These are phyloP conservation scores for Pyrus betulifolia DNA, from an alignment of 306 rosid species.

Conservation along the genomic window DNA sequence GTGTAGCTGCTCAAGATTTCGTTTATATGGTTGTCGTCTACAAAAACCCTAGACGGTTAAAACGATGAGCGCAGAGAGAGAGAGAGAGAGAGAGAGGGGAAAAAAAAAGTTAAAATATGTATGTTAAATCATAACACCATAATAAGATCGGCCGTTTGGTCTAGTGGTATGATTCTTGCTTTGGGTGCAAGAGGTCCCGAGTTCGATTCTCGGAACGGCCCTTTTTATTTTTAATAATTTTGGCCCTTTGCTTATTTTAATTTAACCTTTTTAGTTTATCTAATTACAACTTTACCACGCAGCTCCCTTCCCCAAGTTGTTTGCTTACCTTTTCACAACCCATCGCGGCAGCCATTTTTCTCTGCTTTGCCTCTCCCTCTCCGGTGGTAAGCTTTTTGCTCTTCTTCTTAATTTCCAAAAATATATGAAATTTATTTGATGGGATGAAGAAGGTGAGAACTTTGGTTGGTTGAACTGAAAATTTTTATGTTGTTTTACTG, in stretches of 20 bases:
- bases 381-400: too few relatives aligned
- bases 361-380: background rate
- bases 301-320: background rate
- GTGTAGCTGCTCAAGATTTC: background rate
- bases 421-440: background rate
- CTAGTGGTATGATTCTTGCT: constrained; percentile 23
- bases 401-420: background rate
- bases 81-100: too few relatives aligned
- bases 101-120: rapidly evolving
- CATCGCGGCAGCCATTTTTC: background rate
- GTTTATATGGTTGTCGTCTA: background rate
- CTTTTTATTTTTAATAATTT: background rate
- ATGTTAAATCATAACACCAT: rapidly evolving
- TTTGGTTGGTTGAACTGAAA: background rate
- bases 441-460: background rate
- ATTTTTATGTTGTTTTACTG: background rate
- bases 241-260: background rate
- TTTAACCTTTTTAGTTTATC: background rate
- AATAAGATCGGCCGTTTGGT: background rate
- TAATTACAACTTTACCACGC: background rate
- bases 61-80: background rate
- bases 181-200: constrained; percentile 23
- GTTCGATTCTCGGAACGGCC: constrained; percentile 22
- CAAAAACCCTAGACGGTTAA: constrained; percentile 2
- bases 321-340: background rate